Percentiles rank a stretch among this genome's conserved stretches.
Conservation (phyloP, 768 basidiomycete species). For the Hericium erinaceus region DNA sequence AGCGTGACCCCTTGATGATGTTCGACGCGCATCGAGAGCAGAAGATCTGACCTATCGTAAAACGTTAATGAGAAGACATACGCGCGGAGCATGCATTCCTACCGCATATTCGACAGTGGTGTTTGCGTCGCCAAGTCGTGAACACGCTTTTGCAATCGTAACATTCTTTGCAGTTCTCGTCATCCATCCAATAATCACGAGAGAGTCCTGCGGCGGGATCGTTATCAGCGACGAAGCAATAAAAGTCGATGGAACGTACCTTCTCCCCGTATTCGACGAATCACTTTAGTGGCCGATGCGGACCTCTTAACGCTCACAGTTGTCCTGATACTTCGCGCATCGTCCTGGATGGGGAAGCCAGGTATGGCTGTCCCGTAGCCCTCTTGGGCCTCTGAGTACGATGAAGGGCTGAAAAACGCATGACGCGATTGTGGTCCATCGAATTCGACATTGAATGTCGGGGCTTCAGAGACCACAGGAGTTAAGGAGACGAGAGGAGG, state of each 20-base stretch:
- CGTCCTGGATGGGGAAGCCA: conserved; percentile 88
- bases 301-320: conserved; percentile 61
- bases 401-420: conserved; percentile 35
- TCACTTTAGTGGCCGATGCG: conserved; percentile 85
- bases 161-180: conserved; percentile 90
- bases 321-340: conserved; percentile 80
- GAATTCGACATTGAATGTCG: conserved; percentile 57
- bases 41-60: conserved; percentile 80
- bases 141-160: conserved; percentile 94
- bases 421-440: conserved; percentile 50
- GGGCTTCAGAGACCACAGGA: conserved; percentile 73
- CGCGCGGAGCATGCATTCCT: conserved; percentile 15
- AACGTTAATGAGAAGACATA: background rate
- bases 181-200: conserved; percentile 98
- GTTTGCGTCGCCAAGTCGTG: conserved; percentile 89
- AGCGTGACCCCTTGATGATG: conserved; percentile 88
- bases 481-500: conserved; percentile 82
- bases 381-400: conserved; percentile 43
- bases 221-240: background rate
- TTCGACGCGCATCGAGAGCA: conserved; percentile 96
- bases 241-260: conserved; percentile 33
- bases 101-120: conserved; percentile 98
- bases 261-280: conserved; percentile 84
- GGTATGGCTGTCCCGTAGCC: conserved; percentile 78
- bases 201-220: conserved; percentile 52